Evolutionary conservation across 805 yeast genomes (phyloP).

Genomic region (Yarrowia bubula): DNA sequence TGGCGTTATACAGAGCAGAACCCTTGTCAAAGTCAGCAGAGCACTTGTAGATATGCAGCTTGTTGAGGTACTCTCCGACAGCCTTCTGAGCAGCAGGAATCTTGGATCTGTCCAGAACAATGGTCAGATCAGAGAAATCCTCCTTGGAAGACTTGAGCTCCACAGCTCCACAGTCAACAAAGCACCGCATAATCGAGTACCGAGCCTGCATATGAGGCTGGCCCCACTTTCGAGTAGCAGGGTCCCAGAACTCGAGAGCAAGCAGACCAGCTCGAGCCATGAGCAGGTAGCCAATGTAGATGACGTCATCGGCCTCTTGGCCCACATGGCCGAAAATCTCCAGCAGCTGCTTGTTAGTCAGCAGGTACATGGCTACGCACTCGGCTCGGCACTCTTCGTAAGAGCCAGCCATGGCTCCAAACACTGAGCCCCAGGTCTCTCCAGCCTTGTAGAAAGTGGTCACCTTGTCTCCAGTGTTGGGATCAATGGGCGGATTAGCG

Average conservation of each 20-base stretch:
- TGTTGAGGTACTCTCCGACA: slow-evolving; percentile 64
- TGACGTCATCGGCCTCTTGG: slow-evolving; percentile 57
- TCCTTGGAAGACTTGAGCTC: slow-evolving; percentile 49
- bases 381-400: slow-evolving; percentile 95
- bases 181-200: slow-evolving; percentile 75
- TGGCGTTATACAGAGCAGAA: slow-evolving; percentile 57
- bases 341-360: slow-evolving; percentile 64
- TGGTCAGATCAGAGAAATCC: slow-evolving; percentile 56
- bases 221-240: slow-evolving; percentile 79
- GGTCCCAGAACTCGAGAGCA: slow-evolving; percentile 87
- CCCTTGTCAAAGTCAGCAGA: slow-evolving; percentile 72
- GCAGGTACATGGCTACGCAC: slow-evolving; percentile 77
- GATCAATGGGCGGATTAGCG: slow-evolving; percentile 57
- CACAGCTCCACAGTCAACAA: slow-evolving; percentile 61
- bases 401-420: slow-evolving; percentile 79
- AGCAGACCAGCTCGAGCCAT: slow-evolving; percentile 88
- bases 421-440: slow-evolving; percentile 87
- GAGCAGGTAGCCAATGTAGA: slow-evolving; percentile 66
- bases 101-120: slow-evolving; percentile 58
- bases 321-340: slow-evolving; percentile 68
- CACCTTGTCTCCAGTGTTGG: slow-evolving; percentile 58
- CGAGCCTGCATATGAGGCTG: slow-evolving; percentile 95
- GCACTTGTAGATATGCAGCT: slow-evolving; percentile 75
- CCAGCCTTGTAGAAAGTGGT: slow-evolving; percentile 71
- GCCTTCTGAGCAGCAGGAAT: slow-evolving; percentile 73